Base-by-base conservation (phyloP, 2,329 filamentous ascomycete genomes). In the Arthrobotrys sinensis region DNA sequence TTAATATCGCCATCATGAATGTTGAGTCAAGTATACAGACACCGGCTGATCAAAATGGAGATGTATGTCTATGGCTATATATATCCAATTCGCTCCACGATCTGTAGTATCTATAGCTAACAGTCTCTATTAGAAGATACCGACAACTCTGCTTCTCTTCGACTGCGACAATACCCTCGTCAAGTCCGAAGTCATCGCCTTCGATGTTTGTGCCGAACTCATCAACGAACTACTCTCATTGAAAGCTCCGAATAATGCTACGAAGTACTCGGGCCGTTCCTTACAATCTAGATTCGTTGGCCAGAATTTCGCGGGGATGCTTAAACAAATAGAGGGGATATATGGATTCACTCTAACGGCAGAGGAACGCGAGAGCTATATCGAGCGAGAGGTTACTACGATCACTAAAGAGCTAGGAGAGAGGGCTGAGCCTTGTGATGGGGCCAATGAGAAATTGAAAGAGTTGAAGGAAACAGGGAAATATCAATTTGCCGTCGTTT, bases 251-350 rank as follows among this genome's bases (percentile, higher is more conserved):
- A 86, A 87, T 82, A 87, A 93, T 82, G 83, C 87, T 28, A 87
- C 89, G 81, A 89, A 88, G 83, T 97, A 96, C 87, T 94, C 92
- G 3, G 92, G 92, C 83, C 89, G 91, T 57, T 88, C 90, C 77
- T 90, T 97, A 80, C 92, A 97, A 86, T 87, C 88, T 81, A 92
- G 97, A 86, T 97, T 96, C 83, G 93, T 97, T 82, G 94, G 94
- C 82, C 92, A 96, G 85, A 97, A 96, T 88, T 97, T 97, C 89
- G 93, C 93, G 81, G 93, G 93, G 85, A 97, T 97, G 93, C 91
- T 97, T 86, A 85, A 87, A 76, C 90, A 89, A 79, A 89, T 97
- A 79, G 90, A 94, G 85, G 86, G 90, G 84, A 91, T 92, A 85
- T 90, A 93, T 87, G 87, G 88, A 85, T 95, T 97, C 85, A 85